Conservation (phyloP, 2,329 filamentous ascomycete species). For the Aspergillus glaucus region DNA sequence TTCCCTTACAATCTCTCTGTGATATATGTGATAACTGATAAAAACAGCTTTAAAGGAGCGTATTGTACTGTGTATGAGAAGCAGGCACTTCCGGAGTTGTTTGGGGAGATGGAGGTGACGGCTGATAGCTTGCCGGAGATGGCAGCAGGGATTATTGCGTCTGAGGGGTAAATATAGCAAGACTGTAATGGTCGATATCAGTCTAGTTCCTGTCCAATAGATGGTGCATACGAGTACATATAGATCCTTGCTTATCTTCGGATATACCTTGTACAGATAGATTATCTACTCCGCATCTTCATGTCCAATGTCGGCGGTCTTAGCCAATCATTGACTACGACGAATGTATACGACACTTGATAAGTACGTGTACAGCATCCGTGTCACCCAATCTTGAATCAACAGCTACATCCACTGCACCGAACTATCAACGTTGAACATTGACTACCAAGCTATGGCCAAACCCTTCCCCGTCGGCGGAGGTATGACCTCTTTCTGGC, state of each 20-base stretch:
- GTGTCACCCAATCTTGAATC: too few relatives aligned
- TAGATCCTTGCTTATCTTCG: background rate
- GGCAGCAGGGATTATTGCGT: constrained; percentile 33
- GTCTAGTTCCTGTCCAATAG: background rate
- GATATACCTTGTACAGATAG: background rate
- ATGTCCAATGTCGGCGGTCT: background rate
- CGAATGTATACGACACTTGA: too few relatives aligned
- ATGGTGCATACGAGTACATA: background rate
- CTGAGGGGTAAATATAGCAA: background rate
- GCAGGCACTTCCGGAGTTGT: constrained; percentile 46
- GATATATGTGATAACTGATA: background rate
- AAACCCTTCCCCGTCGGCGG: constrained; percentile 15
- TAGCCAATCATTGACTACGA: too few relatives aligned
- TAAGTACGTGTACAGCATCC: too few relatives aligned
- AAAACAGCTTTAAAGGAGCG: constrained; percentile 41
- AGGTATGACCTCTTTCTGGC: constrained; percentile 38
- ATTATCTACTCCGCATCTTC: background rate
- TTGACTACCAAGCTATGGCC: constrained; percentile 7
- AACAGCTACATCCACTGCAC: too few relatives aligned
- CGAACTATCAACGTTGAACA: too few relatives aligned
- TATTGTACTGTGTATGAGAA: constrained; percentile 51
- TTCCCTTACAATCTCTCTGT: background rate
- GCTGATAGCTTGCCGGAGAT: constrained; percentile 43
- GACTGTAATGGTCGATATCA: background rate
- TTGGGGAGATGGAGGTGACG: constrained; percentile 49